These are phyloP conservation scores for Ceratobasidium theobromae DNA, from an alignment of 1,284 basidiomycete species.

Conservation along the genomic window DNA sequence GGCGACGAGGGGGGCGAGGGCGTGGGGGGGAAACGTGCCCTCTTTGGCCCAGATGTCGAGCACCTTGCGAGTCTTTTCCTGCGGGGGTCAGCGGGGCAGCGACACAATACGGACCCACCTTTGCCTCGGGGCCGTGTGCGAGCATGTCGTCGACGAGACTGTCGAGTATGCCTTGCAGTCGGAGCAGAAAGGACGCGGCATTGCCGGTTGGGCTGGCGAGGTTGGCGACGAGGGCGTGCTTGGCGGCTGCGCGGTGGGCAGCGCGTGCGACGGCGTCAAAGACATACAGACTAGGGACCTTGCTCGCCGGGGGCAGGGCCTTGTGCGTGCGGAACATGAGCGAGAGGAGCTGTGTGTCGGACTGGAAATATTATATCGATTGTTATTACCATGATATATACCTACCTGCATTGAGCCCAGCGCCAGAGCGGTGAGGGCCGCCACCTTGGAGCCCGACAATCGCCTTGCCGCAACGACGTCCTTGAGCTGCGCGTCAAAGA, in stretches of 20 bases:
- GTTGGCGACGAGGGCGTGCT: constrained; percentile 61
- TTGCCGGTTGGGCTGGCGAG: constrained; percentile 63
- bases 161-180: constrained; percentile 83
- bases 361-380: constrained; percentile 47
- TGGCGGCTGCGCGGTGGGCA: constrained; percentile 57
- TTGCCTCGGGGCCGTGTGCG: constrained; percentile 65
- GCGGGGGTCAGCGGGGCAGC: constrained; percentile 39
- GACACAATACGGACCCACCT: constrained; percentile 62
- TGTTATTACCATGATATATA: constrained; percentile 18
- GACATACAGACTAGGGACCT: constrained; percentile 83
- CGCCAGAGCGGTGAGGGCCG: constrained; percentile 68
- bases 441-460: constrained; percentile 82
- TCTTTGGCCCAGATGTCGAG: constrained; percentile 92
- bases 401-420: constrained; percentile 72
- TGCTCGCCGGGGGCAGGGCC: constrained; percentile 61
- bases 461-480: constrained; percentile 78
- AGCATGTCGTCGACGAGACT: constrained; percentile 81
- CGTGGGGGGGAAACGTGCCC: constrained; percentile 74
- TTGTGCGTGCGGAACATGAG: constrained; percentile 83
- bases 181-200: constrained; percentile 76
- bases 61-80: constrained; percentile 95
- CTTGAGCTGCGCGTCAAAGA: constrained; percentile 75
- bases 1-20: constrained; percentile 68
- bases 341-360: constrained; percentile 82
- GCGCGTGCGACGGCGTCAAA: constrained; percentile 88